A percentile compares a stretch with the other conserved stretches of the same genome.
Evolutionary conservation across 371 early-diverging fungal genomes (phyloP).

Genomic region (Batkoa obscura): DNA sequence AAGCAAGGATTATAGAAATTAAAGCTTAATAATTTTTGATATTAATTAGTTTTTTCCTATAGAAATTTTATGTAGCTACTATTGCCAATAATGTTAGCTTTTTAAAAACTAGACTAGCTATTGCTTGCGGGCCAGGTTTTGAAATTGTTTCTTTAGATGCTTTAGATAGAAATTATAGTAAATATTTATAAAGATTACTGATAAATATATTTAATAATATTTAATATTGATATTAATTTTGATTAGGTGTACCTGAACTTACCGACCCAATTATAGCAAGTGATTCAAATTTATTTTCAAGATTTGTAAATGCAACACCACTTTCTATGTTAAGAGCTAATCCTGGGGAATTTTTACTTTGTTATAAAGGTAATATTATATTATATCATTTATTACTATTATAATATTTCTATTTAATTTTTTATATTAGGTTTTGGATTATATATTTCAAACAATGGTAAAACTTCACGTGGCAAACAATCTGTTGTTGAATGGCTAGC

Average conservation of each 20-base stretch:
- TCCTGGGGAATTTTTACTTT: slow-evolving; percentile 59
- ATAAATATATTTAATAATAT: not conserved
- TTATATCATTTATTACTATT: not conserved
- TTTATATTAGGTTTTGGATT: slow-evolving; percentile 51
- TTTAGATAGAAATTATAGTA: slow-evolving; percentile 32
- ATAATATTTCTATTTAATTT: not conserved
- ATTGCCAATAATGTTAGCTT: slow-evolving; percentile 60
- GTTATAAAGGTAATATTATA: slow-evolving; percentile 47
- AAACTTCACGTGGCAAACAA: slow-evolving; percentile 33
- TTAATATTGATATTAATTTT: not conserved
- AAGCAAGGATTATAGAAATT: not conserved
- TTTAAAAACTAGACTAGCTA: slow-evolving; percentile 55
- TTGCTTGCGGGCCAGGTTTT: slow-evolving; percentile 76
- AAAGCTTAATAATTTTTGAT: not conserved
- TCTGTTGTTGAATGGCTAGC: slow-evolving; percentile 66
- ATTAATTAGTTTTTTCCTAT: not conserved
- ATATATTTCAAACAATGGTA: slow-evolving; percentile 69
- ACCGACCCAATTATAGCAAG: slow-evolving; percentile 24
- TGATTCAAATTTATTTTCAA: slow-evolving; percentile 56
- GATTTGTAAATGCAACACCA: slow-evolving; percentile 46
- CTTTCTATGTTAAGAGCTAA: slow-evolving; percentile 61
- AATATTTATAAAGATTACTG: not conserved
- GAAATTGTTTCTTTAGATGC: slow-evolving; percentile 75
- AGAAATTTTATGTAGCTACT: slow-evolving; percentile 79
- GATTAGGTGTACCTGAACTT: slow-evolving; percentile 44